These are phyloP conservation scores for Fusarium sp. DNA, from an alignment of 2,329 filamentous ascomycete genomes.

Conservation along the genomic window DNA sequence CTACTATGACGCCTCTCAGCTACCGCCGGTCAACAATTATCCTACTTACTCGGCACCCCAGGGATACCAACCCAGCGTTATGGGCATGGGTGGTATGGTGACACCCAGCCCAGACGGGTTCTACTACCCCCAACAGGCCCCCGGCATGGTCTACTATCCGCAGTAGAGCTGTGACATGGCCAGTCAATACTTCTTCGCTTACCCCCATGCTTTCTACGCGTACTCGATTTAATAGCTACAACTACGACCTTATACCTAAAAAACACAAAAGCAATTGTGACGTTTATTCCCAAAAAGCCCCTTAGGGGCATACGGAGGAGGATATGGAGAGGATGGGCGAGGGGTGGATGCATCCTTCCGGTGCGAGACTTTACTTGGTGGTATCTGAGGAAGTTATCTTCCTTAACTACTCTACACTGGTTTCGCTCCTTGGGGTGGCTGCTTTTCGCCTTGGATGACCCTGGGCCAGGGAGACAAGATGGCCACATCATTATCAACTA, in stretches of 20 bases:
- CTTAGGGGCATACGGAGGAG: slow-evolving; percentile 15
- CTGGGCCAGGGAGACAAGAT: slow-evolving; percentile 19
- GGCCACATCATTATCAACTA: slow-evolving; percentile 34
- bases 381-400: neutral
- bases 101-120: slow-evolving; percentile 78
- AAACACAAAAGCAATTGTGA: slow-evolving; percentile 43
- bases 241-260: slow-evolving; percentile 47
- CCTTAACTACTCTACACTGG: neutral
- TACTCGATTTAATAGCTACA: slow-evolving; percentile 54
- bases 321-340: slow-evolving; percentile 10
- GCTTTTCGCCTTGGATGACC: slow-evolving; percentile 32
- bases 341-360: slow-evolving; percentile 11
- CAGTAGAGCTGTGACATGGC: slow-evolving; percentile 62
- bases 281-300: slow-evolving; percentile 39
- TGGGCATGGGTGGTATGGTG: slow-evolving; percentile 87
- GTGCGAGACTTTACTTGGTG: slow-evolving; percentile 18
- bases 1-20: slow-evolving; percentile 87
- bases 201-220: slow-evolving; percentile 45
- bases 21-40: slow-evolving; percentile 69
- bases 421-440: slow-evolving; percentile 6
- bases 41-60: slow-evolving; percentile 65
- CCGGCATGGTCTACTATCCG: slow-evolving; percentile 74
- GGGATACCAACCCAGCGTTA: slow-evolving; percentile 70
- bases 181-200: slow-evolving; percentile 40
- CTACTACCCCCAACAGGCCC: slow-evolving; percentile 75